These are phyloP conservation scores for Tricholoma saponaceum DNA, from an alignment of 768 basidiomycete genomes.

Conservation along the genomic window DNA sequence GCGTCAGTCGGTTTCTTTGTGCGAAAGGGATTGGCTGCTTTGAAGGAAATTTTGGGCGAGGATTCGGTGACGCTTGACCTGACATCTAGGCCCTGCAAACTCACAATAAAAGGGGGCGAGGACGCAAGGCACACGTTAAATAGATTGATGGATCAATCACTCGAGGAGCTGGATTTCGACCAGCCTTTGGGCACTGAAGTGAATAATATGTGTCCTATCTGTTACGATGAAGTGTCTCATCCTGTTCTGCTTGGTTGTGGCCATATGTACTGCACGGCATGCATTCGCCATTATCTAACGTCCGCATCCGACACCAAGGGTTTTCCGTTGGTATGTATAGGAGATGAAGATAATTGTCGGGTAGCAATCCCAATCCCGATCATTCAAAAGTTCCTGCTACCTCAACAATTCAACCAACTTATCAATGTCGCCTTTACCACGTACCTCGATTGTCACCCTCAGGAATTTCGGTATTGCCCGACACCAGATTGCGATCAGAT, in stretches of 20 bases:
- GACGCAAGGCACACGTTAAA: slow-evolving; percentile 46
- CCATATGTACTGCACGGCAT: slow-evolving; percentile 47
- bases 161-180: slow-evolving; percentile 14
- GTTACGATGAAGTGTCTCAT: slow-evolving; percentile 39
- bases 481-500: slow-evolving; percentile 71
- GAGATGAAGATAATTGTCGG: slow-evolving; percentile 51
- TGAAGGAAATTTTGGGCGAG: slow-evolving; percentile 53
- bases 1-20: slow-evolving; percentile 47
- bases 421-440: slow-evolving; percentile 51
- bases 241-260: slow-evolving; percentile 43
- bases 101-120: slow-evolving; percentile 55
- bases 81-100: slow-evolving; percentile 27
- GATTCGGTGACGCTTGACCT: slow-evolving; percentile 47
- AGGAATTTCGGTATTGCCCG: slow-evolving; percentile 69
- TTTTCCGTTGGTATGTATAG: slow-evolving; percentile 48
- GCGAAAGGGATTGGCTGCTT: slow-evolving; percentile 40
- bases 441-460: slow-evolving; percentile 51
- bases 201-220: slow-evolving; percentile 46
- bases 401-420: slow-evolving; percentile 46
- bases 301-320: slow-evolving; percentile 35
- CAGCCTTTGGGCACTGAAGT: slow-evolving; percentile 1
- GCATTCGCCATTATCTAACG: slow-evolving; percentile 43
- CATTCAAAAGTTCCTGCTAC: slow-evolving; percentile 47
- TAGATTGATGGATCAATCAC: slow-evolving; percentile 39
- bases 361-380: slow-evolving; percentile 48